phyloP scores from a whole-genome alignment of 2,329 filamentous ascomycete species.

The Aspergillus versicolor region DNA sequence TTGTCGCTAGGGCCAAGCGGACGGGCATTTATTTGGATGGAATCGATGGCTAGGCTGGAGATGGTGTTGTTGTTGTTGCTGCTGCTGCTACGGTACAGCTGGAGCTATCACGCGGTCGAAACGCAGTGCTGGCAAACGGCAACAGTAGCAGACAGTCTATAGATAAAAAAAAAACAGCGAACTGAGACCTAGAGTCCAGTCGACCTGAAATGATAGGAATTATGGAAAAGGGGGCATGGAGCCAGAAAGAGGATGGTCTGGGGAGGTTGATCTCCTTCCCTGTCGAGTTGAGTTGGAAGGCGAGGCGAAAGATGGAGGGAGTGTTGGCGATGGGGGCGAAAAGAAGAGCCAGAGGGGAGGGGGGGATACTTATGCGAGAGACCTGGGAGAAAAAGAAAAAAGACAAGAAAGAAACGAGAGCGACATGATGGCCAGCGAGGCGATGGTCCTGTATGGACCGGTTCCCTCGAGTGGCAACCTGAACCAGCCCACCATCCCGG shows the following conservation, averaged over 20 bases:
- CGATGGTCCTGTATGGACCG: too few relatives aligned
- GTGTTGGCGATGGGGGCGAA: background rate
- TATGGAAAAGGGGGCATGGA: background rate
- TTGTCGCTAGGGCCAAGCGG: slow-evolving; percentile 9
- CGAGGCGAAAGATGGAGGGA: background rate
- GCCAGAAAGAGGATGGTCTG: background rate
- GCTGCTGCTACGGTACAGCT: slow-evolving; percentile 13
- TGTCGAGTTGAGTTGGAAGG: background rate
- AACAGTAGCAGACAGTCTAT: slow-evolving; percentile 16
- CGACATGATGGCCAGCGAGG: background rate
- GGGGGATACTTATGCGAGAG: background rate
- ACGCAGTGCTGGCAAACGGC: slow-evolving; percentile 1
- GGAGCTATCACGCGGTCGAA: slow-evolving; percentile 12
- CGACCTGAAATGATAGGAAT: slow-evolving; percentile 10
- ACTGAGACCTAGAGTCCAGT: slow-evolving; percentile 6
- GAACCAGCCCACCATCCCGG: too few relatives aligned
- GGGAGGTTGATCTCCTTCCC: background rate
- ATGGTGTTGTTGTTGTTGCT: background rate
- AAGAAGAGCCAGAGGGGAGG: background rate
- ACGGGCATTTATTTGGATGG: slow-evolving; percentile 4
- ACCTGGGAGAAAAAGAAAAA: background rate
- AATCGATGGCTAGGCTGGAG: background rate
- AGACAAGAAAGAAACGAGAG: background rate
- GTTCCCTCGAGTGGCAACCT: too few relatives aligned
- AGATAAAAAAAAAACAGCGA: slow-evolving; percentile 1